These are phyloP conservation scores for Halenospora varia DNA, from an alignment of 495 filamentous ascomycete genomes.

Conservation along the genomic window DNA sequence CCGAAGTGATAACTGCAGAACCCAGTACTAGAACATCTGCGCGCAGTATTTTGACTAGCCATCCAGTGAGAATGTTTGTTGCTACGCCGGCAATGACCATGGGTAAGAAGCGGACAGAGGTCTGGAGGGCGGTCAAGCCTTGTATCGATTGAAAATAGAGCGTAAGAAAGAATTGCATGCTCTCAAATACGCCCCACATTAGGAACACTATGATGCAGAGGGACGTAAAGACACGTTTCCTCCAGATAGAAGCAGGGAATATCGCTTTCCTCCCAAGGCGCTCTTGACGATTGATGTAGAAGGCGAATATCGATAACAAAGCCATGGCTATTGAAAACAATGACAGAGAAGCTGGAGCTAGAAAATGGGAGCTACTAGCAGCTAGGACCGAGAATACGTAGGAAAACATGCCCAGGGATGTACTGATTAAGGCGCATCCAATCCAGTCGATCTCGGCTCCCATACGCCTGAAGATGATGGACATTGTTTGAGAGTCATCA, in stretches of 20 bases:
- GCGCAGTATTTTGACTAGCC: constrained; percentile 48
- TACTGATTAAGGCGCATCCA: constrained; percentile 37
- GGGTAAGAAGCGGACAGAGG: constrained; percentile 52
- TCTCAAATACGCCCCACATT: constrained; percentile 42
- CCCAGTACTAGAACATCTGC: constrained; percentile 43
- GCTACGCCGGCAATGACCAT: constrained; percentile 46
- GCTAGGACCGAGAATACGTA: constrained; percentile 46
- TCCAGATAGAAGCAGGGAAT: constrained; percentile 53
- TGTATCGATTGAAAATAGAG: constrained; percentile 48
- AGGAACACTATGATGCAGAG: constrained; percentile 49
- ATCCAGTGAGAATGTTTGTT: constrained; percentile 48
- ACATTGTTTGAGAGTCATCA: constrained; percentile 11
- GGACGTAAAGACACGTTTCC: constrained; percentile 41
- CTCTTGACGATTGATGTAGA: constrained; percentile 32
- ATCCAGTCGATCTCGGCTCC: constrained; percentile 45
- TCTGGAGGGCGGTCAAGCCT: constrained; percentile 34
- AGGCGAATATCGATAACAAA: constrained; percentile 19
- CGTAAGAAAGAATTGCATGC: constrained; percentile 46
- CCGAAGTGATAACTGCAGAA: constrained; percentile 39
- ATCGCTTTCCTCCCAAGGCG: constrained; percentile 38
- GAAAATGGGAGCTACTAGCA: constrained; percentile 13
- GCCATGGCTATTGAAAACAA: constrained; percentile 13
- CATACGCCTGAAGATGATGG: constrained; percentile 15
- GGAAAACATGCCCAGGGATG: constrained; percentile 38
- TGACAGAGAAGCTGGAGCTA: constrained; percentile 33